Evolutionary conservation across 352 stramenopile genomes (phyloP).

Genomic region (Globisporangium camurandrum): DNA sequence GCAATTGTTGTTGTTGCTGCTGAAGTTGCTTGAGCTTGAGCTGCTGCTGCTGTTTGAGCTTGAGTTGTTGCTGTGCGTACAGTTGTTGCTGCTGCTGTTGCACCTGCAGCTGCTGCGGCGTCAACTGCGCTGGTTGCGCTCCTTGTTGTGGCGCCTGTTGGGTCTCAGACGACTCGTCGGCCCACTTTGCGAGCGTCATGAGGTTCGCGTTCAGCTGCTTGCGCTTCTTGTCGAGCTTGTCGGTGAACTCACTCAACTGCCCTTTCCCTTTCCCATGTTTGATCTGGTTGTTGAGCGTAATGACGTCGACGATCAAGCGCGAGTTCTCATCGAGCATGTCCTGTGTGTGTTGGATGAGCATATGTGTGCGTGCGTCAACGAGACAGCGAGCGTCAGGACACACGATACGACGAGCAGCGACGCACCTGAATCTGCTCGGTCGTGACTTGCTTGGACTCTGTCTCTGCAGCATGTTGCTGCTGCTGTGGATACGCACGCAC

Average conservation of each 20-base stretch:
- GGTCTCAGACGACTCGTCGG: slow-evolving; percentile 66
- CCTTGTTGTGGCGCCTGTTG: slow-evolving; percentile 33
- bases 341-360: slow-evolving; percentile 14
- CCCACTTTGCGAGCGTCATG: slow-evolving; percentile 86
- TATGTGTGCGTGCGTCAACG: neutral
- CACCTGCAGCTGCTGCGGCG: slow-evolving; percentile 16
- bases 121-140: neutral
- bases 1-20: slow-evolving; percentile 18
- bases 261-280: slow-evolving; percentile 76
- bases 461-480: slow-evolving; percentile 11
- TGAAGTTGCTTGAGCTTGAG: slow-evolving; percentile 17
- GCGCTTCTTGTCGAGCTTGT: slow-evolving; percentile 86
- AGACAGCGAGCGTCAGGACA: neutral
- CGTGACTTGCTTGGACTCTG: slow-evolving; percentile 56
- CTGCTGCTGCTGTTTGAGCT: slow-evolving; percentile 14
- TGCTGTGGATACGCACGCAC: slow-evolving; percentile 21
- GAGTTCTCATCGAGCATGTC: slow-evolving; percentile 86
- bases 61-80: slow-evolving; percentile 19
- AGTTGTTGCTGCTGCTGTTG: slow-evolving; percentile 23
- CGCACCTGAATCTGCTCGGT: slow-evolving; percentile 80
- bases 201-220: slow-evolving; percentile 88
- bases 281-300: slow-evolving; percentile 83
- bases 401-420: neutral
- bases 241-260: slow-evolving; percentile 68
- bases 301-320: slow-evolving; percentile 82